These are phyloP conservation scores for Logfia minima DNA, from an alignment of 129 eudicot genomes.

Conservation along the genomic window DNA sequence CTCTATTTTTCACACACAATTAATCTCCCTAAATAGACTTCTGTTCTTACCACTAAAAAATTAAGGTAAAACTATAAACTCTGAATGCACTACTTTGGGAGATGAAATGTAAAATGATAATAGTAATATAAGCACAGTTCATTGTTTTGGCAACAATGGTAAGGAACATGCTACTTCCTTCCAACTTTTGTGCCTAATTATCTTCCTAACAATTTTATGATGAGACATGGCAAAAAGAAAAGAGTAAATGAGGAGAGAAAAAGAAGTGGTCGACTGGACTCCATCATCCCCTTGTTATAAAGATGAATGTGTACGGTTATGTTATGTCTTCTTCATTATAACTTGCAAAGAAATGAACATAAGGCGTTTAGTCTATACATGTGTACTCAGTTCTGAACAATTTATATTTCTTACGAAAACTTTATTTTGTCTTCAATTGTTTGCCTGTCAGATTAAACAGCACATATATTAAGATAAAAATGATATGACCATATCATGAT, in stretches of 20 bases:
- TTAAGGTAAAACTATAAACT: neutral
- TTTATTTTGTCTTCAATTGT: constrained; percentile 65
- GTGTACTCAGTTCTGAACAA: no score
- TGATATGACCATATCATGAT: neutral
- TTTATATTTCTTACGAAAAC: constrained; percentile 62
- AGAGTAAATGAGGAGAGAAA: no score
- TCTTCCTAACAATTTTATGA: no score
- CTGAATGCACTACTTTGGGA: neutral
- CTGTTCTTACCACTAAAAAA: no score
- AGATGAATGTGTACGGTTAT: no score
- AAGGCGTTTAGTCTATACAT: neutral
- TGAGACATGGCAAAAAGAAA: no score
- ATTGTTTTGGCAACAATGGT: neutral
- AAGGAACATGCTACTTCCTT: neutral
- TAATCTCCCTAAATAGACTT: no score
- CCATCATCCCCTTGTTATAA: no score
- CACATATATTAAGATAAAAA: constrained; percentile 4
- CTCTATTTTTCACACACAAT: no score
- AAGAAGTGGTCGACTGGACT: no score
- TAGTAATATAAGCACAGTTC: neutral
- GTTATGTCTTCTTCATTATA: neutral
- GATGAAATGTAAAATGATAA: neutral
- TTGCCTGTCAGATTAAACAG: constrained; percentile 57
- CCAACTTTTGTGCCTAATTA: no score
- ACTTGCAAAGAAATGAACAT: neutral